phyloP scores from a whole-genome alignment of 2,329 filamentous ascomycete species.

The Boeremia exigua region DNA sequence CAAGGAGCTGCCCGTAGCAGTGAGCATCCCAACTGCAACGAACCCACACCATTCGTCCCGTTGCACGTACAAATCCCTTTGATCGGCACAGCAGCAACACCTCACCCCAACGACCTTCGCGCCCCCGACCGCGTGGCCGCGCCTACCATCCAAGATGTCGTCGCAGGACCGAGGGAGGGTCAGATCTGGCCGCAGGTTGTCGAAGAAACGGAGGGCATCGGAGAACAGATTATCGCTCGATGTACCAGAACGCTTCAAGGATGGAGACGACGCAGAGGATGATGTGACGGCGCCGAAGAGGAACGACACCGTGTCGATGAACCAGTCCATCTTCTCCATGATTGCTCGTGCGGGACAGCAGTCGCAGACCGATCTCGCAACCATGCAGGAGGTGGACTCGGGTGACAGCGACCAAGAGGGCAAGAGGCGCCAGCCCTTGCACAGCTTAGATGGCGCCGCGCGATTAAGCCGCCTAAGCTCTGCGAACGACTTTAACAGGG shows the following conservation, averaged over 20 bases:
- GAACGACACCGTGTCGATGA: conserved; percentile 70
- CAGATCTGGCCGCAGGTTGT: conserved; percentile 38
- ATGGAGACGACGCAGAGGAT: conserved; percentile 65
- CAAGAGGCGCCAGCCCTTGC: conserved; percentile 31
- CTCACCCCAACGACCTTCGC: conserved; percentile 19
- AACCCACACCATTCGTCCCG: neutral
- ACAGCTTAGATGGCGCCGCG: conserved; percentile 43
- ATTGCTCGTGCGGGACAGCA: conserved; percentile 86
- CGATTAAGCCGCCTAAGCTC: conserved; percentile 45
- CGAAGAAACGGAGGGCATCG: conserved; percentile 42
- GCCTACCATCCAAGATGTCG: conserved; percentile 36
- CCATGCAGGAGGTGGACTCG: conserved; percentile 74
- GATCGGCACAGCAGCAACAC: conserved; percentile 22
- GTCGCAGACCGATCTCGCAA: conserved; percentile 80
- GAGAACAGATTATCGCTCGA: conserved; percentile 52
- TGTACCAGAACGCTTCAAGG: conserved; percentile 64
- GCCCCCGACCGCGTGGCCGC: conserved; percentile 15
- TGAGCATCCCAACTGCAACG: conserved; percentile 18
- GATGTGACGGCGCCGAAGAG: conserved; percentile 64
- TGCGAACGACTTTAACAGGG: conserved; percentile 37
- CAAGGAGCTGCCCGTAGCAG: conserved; percentile 42
- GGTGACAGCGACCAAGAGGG: conserved; percentile 73
- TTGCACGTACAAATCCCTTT: conserved; percentile 18
- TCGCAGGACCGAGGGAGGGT: conserved; percentile 41
- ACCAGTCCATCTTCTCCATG: conserved; percentile 92